These are phyloP conservation scores for Phylloporus sp. DNA, from an alignment of 1,284 basidiomycete genomes.

Conservation along the genomic window DNA sequence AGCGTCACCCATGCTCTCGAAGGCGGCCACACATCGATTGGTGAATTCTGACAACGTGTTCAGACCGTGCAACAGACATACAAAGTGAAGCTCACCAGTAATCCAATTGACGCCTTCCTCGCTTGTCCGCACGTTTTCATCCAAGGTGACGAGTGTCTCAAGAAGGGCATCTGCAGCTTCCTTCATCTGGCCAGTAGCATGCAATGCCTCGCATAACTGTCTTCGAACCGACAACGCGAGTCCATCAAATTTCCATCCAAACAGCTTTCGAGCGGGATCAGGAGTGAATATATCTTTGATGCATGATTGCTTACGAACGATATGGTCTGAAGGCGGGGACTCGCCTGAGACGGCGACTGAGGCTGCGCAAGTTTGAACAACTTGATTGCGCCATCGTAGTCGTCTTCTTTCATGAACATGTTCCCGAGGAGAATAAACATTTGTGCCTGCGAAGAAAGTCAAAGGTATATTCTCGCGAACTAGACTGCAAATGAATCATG, in stretches of 20 bases:
- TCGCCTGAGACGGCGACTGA: neutral
- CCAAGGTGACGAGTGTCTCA: neutral
- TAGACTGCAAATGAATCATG: neutral
- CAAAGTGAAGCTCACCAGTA: constrained; percentile 1
- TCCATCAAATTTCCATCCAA: constrained; percentile 12
- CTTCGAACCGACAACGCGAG: constrained; percentile 8
- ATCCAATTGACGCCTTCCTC: constrained; percentile 4
- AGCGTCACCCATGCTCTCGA: constrained; percentile 13
- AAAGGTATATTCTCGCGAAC: neutral
- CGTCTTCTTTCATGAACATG: neutral
- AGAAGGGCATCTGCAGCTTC: constrained; percentile 10
- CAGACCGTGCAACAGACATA: neutral
- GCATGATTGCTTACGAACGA: constrained; percentile 8
- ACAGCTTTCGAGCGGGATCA: constrained; percentile 6
- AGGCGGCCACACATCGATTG: constrained; percentile 4
- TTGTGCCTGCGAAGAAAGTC: constrained; percentile 10
- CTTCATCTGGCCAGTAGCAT: constrained; percentile 6
- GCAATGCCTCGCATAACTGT: constrained; percentile 9
- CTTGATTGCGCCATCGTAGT: constrained; percentile 9
- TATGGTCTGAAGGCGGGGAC: constrained; percentile 3
- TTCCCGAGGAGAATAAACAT: constrained; percentile 8
- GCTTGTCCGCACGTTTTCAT: neutral
- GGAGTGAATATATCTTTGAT: neutral
- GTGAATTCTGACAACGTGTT: constrained; percentile 12
- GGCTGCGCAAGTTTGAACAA: constrained; percentile 6